Evolutionary conservation across 805 yeast genomes (phyloP).

Genomic region (Saccharomycopsis lassenensis): DNA sequence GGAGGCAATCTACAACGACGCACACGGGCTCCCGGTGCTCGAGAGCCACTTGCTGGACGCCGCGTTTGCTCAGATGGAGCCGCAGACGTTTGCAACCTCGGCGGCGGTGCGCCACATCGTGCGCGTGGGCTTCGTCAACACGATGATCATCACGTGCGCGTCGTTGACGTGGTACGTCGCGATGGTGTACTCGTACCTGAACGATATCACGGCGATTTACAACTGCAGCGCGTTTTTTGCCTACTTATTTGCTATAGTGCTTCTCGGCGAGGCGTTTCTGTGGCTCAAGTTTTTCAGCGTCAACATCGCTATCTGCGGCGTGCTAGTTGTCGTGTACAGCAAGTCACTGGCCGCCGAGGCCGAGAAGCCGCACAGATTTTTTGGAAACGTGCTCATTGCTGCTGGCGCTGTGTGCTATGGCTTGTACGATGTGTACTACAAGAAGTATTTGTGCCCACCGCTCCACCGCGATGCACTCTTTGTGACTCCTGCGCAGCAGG

Average conservation of each 20-base stretch:
- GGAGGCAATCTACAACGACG: conserved; percentile 5
- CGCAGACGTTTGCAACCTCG: not conserved
- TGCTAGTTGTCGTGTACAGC: conserved; percentile 65
- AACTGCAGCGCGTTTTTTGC: conserved; percentile 88
- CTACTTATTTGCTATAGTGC: conserved; percentile 68
- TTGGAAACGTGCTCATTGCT: conserved; percentile 63
- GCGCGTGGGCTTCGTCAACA: conserved; percentile 32
- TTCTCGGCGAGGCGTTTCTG: conserved; percentile 55
- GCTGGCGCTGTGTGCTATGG: conserved; percentile 73
- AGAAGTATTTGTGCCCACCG: conserved; percentile 60
- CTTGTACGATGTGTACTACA: conserved; percentile 74
- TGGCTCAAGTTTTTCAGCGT: conserved; percentile 59
- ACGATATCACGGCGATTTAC: conserved; percentile 84
- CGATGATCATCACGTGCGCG: conserved; percentile 56
- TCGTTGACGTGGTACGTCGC: conserved; percentile 83
- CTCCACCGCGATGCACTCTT: conserved; percentile 24
- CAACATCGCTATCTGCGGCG: conserved; percentile 60
- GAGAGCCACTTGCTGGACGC: conserved; percentile 1
- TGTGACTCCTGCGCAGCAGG: conserved; percentile 48
- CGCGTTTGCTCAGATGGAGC: not conserved
- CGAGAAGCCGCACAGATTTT: conserved; percentile 44
- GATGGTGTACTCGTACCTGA: conserved; percentile 67
- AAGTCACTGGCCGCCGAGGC: conserved; percentile 26
- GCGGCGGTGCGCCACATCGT: conserved; percentile 29
- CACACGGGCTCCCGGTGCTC: not conserved